These are phyloP conservation scores for Colletotrichum limetticola DNA, from an alignment of 2,329 filamentous ascomycete genomes.

Conservation along the genomic window DNA sequence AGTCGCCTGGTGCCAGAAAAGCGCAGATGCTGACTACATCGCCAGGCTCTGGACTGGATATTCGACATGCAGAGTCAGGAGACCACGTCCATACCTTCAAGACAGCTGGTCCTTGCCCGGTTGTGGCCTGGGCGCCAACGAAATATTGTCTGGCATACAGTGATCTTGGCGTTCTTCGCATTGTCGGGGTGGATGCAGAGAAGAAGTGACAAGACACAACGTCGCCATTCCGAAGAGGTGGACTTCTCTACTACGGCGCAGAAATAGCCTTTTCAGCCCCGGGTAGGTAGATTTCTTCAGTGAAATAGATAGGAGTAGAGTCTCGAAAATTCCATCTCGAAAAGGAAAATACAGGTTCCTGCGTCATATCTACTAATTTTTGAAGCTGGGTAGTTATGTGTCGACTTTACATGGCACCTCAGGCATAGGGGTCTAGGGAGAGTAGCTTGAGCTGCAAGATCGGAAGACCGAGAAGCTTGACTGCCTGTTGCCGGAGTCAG, in stretches of 20 bases:
- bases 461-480: not conserved
- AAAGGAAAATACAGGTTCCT: not conserved
- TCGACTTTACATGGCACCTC: not conserved
- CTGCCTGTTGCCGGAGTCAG: not conserved
- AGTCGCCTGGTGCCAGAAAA: constrained; percentile 31
- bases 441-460: not conserved
- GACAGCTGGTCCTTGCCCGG: constrained; percentile 70
- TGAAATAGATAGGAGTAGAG: not conserved
- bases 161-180: constrained; percentile 75
- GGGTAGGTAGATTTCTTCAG: not conserved
- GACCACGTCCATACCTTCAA: constrained; percentile 79
- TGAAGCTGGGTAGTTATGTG: not conserved
- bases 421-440: not conserved
- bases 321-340: not conserved
- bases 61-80: constrained; percentile 79
- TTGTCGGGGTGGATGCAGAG: constrained; percentile 69
- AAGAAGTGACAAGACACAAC: constrained; percentile 46
- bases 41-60: constrained; percentile 70
- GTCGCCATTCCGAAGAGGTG: not conserved
- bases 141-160: constrained; percentile 80
- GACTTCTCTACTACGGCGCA: not conserved
- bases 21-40: not conserved
- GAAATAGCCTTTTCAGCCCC: too few species aligned
- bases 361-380: not conserved
- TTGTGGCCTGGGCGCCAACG: constrained; percentile 81